Evolutionary conservation across 106 monocot genomes (phyloP), one percentile per base, ranked within the genome.

Genomic region (Dendrobium catenatum): DNA sequence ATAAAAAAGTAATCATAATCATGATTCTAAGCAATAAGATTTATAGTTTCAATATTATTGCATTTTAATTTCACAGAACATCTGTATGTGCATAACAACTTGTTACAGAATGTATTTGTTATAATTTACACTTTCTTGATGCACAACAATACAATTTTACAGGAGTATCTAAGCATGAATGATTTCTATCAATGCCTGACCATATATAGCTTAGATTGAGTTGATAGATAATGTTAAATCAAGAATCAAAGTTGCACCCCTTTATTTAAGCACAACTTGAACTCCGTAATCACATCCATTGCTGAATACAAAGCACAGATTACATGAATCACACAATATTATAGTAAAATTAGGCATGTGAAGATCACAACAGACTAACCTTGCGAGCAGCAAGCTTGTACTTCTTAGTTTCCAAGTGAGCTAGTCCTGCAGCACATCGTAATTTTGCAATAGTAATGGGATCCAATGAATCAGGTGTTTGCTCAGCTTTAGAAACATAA

Each of bases 301-400:
- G 9, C 70, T 10, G 33, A 27, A 37, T 13, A 70, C 11, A 70
- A n/a, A 27, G 2, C 10, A 70, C 27, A 9, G 37, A 33, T 31
- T 70, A 13, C 70, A 70, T 31, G 70, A 70, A 70, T 37, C 37
- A 70, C 37, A 70, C 17, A 70, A 31, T 10, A 37, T n/a, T 6
- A 13, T 8, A 19, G 1, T 37, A 15, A 70, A 70, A 70, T 70
- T 9, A 42, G 20, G 20, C 17, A 74, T 74, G 10, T 15, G 73
- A 24, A 55, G 19, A 79, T 70, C 73, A 42, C 55, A 42, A 75
- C 20, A 55, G 15, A 86, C 85, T 82, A 49, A 98, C 97, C 94
- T 92, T 98, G 68, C 97, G 90, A 77, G 97, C 97, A 80, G 97
- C 97, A 84, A 91, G 88, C 81, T 98, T 94, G 61, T 98, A 98